Evolutionary conservation across 306 rosid species (phyloP).

Genomic region (Hippophae tibetana): DNA sequence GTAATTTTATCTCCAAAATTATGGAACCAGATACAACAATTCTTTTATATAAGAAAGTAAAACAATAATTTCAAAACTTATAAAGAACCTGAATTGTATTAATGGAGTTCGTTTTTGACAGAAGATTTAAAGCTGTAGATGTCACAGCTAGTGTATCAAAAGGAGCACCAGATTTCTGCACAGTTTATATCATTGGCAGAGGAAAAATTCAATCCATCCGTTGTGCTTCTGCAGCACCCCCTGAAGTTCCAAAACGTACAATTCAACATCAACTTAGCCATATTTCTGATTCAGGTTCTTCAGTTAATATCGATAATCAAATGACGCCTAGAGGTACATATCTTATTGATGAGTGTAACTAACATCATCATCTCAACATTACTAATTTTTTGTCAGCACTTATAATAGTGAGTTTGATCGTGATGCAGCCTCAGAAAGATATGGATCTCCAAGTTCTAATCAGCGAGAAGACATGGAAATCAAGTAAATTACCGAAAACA

Average conservation of each 20-base stretch:
- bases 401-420: background rate
- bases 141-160: slow-evolving; percentile 47
- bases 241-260: slow-evolving; percentile 12
- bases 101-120: slow-evolving; percentile 14
- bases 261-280: slow-evolving; percentile 4
- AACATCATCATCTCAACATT: background rate
- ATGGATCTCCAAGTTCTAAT: slow-evolving; percentile 2
- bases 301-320: slow-evolving; percentile 11
- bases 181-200: slow-evolving; percentile 59
- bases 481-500: slow-evolving; percentile 34
- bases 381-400: slow-evolving; percentile 3
- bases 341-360: slow-evolving; percentile 2
- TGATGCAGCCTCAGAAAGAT: slow-evolving; percentile 29
- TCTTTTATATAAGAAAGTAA: background rate
- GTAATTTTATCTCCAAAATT: slow-evolving; percentile 18
- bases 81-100: background rate
- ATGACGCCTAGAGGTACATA: slow-evolving; percentile 17
- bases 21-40: background rate
- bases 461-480: slow-evolving; percentile 28
- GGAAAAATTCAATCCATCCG: slow-evolving; percentile 55
- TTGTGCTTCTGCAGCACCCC: slow-evolving; percentile 30
- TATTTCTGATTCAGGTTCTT: slow-evolving; percentile 9
- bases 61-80: background rate
- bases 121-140: slow-evolving; percentile 58
- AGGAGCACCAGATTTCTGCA: slow-evolving; percentile 65